phyloP scores from a whole-genome alignment of 139 green algal genomes.

The Limnomonas spitsbergensis region DNA sequence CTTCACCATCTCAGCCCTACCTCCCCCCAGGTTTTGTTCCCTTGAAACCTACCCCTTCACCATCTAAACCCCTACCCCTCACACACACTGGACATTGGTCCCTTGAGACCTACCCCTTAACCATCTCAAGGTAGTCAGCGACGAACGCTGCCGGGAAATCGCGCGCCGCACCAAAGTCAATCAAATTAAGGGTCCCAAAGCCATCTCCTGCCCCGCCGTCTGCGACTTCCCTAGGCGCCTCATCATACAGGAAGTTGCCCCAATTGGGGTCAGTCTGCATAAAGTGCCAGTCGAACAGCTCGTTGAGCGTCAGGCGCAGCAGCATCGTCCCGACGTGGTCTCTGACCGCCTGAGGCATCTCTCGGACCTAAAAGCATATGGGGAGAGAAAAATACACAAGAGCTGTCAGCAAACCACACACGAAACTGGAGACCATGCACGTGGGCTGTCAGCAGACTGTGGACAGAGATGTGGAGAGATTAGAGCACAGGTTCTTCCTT shows the following conservation, averaged over 20 bases:
- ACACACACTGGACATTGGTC: no score
- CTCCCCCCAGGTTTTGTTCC: no score
- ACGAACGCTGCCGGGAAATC: slow-evolving; percentile 74
- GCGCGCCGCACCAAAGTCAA: slow-evolving; percentile 90
- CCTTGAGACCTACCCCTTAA: slow-evolving; percentile 57
- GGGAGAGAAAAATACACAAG: background rate
- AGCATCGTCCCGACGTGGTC: slow-evolving; percentile 76
- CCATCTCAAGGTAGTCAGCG: slow-evolving; percentile 90
- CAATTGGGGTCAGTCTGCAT: slow-evolving; percentile 97
- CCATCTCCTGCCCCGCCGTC: background rate
- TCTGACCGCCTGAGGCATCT: slow-evolving; percentile 65
- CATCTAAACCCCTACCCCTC: no score
- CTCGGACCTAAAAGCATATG: slow-evolving; percentile 47
- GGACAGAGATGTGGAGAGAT: no score
- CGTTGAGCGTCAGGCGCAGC: slow-evolving; percentile 80
- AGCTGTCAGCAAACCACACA: no score
- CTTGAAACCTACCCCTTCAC: no score
- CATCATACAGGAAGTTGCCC: slow-evolving; percentile 97
- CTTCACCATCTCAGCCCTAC: no score
- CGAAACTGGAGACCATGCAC: no score
- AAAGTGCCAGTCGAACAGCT: slow-evolving; percentile 92
- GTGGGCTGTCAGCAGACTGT: no score
- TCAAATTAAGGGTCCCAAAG: slow-evolving; percentile 66
- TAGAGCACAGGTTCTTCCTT: no score
- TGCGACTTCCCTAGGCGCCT: slow-evolving; percentile 16